These are phyloP conservation scores for Lodderomyces margitis DNA, from an alignment of 1,139 yeast genomes.

Conservation along the genomic window DNA sequence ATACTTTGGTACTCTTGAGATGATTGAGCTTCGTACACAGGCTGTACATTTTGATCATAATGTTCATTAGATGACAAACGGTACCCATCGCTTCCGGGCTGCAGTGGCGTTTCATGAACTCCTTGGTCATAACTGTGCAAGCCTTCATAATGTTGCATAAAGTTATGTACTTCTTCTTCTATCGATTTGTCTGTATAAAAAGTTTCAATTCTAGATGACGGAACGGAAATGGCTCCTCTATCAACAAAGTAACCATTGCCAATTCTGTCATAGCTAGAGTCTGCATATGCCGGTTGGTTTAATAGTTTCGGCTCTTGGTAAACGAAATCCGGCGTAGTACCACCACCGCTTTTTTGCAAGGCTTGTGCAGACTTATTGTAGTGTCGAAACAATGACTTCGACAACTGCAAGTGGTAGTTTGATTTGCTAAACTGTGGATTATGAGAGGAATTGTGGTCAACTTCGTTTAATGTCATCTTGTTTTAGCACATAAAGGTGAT, in stretches of 20 bases:
- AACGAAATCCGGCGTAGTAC: constrained; percentile 1
- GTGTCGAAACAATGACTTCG: constrained; percentile 9
- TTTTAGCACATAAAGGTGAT: not conserved
- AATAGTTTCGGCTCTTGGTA: not conserved
- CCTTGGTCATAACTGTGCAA: constrained; percentile 1
- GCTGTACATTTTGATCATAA: not conserved
- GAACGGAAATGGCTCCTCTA: constrained; percentile 14
- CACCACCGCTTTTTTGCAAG: constrained; percentile 1
- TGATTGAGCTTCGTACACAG: not conserved
- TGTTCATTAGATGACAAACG: not conserved
- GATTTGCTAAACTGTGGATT: constrained; percentile 6
- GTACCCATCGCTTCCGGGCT: not conserved
- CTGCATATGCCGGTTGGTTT: not conserved
- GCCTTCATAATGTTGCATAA: constrained; percentile 6
- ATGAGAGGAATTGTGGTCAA: not conserved
- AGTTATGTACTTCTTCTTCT: constrained; percentile 12
- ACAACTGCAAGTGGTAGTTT: constrained; percentile 13
- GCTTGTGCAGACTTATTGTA: constrained; percentile 9
- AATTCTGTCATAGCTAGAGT: not conserved
- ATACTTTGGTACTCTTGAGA: not conserved
- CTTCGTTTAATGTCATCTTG: constrained; percentile 7
- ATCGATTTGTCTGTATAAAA: constrained; percentile 9
- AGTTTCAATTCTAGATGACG: constrained; percentile 16
- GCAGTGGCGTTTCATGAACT: not conserved
- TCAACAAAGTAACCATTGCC: constrained; percentile 12